Percentiles rank a stretch among this genome's conserved stretches.
phyloP scores from a whole-genome alignment of 176 grass and related monocot genomes.

The Eremochloa ophiuroides region DNA sequence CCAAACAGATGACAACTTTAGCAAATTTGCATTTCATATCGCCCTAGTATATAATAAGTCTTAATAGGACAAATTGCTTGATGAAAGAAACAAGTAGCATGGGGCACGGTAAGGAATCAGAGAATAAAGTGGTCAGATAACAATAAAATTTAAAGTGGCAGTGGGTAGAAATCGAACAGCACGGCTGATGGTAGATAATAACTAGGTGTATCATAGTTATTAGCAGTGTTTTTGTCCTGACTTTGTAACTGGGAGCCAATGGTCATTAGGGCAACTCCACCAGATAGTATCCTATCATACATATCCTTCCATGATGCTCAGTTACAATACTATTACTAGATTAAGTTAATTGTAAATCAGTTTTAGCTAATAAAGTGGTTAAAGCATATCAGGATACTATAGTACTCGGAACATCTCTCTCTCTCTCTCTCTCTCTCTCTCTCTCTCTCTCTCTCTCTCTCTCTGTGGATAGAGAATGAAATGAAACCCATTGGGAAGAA shows the following conservation, averaged over 20 bases:
- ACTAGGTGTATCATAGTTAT: background rate
- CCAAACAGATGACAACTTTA: background rate
- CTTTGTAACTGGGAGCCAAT: background rate
- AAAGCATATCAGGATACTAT: too few species aligned
- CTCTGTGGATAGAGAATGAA: background rate
- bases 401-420: background rate
- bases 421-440: background rate
- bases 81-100: background rate
- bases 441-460: background rate
- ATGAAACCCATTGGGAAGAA: background rate
- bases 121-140: background rate
- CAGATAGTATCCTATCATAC: background rate
- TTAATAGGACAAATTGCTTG: background rate
- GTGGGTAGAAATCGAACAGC: background rate
- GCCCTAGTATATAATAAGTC: background rate
- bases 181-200: slow-evolving; percentile 6
- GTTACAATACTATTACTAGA: background rate
- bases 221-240: background rate
- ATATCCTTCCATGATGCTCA: background rate
- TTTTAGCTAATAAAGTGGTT: background rate
- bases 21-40: background rate
- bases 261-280: background rate
- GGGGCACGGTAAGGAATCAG: background rate
- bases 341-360: slow-evolving; percentile 4
- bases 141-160: background rate